Evolutionary conservation across 805 yeast genomes (phyloP).

Genomic region (Saccharomycopsis selenospora): DNA sequence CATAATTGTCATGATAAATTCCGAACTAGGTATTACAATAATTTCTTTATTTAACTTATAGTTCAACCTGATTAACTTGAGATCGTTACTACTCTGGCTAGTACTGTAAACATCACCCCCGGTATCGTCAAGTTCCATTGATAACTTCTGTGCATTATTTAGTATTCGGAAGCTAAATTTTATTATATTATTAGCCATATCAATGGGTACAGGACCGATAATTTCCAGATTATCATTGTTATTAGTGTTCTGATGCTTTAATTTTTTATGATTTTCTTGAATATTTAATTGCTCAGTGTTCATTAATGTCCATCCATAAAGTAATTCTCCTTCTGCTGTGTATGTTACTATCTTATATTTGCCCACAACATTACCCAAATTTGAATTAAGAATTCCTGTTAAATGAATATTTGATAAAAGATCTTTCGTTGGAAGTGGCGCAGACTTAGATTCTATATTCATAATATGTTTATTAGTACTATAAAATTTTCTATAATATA

Average conservation of each 20-base stretch:
- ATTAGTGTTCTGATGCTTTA: not conserved
- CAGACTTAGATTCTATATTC: not conserved
- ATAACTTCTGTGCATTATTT: not conserved
- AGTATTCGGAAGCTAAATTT: not conserved
- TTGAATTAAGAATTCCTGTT: slow-evolving; percentile 9
- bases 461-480: too few species aligned
- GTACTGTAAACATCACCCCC: not conserved
- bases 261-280: not conserved
- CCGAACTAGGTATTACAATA: slow-evolving; percentile 8
- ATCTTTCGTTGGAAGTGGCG: slow-evolving; percentile 11
- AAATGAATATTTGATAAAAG: slow-evolving; percentile 9
- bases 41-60: slow-evolving; percentile 8
- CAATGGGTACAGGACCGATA: not conserved
- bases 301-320: slow-evolving; percentile 12
- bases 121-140: not conserved
- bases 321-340: slow-evolving; percentile 2
- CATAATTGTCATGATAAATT: slow-evolving; percentile 5
- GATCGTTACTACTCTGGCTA: not conserved
- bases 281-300: too few species aligned
- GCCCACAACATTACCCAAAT: slow-evolving; percentile 2
- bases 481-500: too few species aligned
- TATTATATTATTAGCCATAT: not conserved
- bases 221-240: not conserved
- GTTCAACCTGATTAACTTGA: slow-evolving; percentile 6
- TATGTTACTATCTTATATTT: slow-evolving; percentile 2